Evolutionary conservation across 305 asterid species (phyloP), one percentile per base, ranked within the genome.

Genomic region (Fraxinus platypoda): DNA sequence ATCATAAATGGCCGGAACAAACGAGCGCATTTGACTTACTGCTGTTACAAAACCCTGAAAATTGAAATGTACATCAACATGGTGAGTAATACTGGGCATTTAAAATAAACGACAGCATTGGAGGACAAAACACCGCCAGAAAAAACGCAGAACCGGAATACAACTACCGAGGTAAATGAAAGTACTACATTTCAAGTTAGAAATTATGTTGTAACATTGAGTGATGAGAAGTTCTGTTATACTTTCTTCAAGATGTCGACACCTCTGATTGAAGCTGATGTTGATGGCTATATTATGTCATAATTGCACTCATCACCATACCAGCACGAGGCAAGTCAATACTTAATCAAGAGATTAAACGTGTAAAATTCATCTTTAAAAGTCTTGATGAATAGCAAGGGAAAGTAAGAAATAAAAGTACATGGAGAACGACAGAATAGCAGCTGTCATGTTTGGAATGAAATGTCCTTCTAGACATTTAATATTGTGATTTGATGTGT

Each of bases 1-100:
- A 77, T 96, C 97, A 88, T 96, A 96, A 86, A 96, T 87, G 54
- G 98, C 98, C 11, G 98, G 99, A 84, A 94, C 99, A 93, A 94
- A 96, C 28, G 97, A 80, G 76, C 97, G 97, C 98, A 96, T 89
- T 57, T 94, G 97, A 83, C 86, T 92, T 75, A 96, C 98, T 41
- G 98, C 94, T 41, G 97, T 88, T 78, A 96, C 98, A 87, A 96
- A 96, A 57, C 99, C 99, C 99, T 96, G 94, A 76, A 90, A 84
- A 26, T 64, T 25, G 21, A 79, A 77, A 57, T n/a, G 28, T 33
- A 57, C 8, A 62, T 21, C 52, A 26, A 78, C 74, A 64, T 41
- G 15, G 59, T 57, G 75, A 79, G 43, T 35, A 74, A 64, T 2
- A 17, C n/a, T 28, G 41, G 70, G 79, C 78, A 75, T 37, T 54